phyloP scores from a whole-genome alignment of 2,329 filamentous ascomycete genomes.

The Hypoxylon rubiginosum region DNA sequence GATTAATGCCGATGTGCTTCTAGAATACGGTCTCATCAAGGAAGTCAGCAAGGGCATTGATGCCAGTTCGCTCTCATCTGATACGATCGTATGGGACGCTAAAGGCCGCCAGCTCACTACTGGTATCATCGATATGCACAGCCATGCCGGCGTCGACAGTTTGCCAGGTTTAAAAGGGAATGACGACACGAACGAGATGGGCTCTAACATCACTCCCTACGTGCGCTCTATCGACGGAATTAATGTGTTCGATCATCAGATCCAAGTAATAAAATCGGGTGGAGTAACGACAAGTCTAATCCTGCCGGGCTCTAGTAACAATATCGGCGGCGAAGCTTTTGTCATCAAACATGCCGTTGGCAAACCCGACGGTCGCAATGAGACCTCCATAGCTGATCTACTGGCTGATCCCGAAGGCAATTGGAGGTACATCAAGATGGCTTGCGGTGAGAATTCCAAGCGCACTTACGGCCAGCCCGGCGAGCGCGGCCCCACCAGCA shows the following conservation, averaged over 20 bases:
- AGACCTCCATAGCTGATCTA: conserved; percentile 73
- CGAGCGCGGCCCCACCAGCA: conserved; percentile 67
- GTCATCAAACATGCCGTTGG: conserved; percentile 77
- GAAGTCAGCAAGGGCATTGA: conserved; percentile 58
- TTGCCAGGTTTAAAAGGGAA: conserved; percentile 68
- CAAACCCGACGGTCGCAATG: conserved; percentile 68
- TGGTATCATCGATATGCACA: conserved; percentile 81
- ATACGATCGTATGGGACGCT: conserved; percentile 68
- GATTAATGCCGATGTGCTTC: conserved; percentile 70
- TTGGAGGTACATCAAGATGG: conserved; percentile 83
- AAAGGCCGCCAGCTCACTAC: conserved; percentile 72
- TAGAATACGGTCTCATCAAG: conserved; percentile 73
- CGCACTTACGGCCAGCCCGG: conserved; percentile 69
- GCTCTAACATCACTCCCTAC: conserved; percentile 74
- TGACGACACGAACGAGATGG: conserved; percentile 74
- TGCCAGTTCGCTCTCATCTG: conserved; percentile 57
- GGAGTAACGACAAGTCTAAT: conserved; percentile 78
- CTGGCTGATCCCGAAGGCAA: conserved; percentile 74
- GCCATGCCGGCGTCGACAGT: conserved; percentile 71
- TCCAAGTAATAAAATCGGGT: conserved; percentile 78
- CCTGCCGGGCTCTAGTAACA: conserved; percentile 78
- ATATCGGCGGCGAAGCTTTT: conserved; percentile 79
- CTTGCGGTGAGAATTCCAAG: conserved; percentile 79
- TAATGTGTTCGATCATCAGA: conserved; percentile 73
- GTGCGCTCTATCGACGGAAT: conserved; percentile 76